These are phyloP conservation scores for Craterostigma plantagineum DNA, from an alignment of 257 asterid species.

Conservation along the genomic window DNA sequence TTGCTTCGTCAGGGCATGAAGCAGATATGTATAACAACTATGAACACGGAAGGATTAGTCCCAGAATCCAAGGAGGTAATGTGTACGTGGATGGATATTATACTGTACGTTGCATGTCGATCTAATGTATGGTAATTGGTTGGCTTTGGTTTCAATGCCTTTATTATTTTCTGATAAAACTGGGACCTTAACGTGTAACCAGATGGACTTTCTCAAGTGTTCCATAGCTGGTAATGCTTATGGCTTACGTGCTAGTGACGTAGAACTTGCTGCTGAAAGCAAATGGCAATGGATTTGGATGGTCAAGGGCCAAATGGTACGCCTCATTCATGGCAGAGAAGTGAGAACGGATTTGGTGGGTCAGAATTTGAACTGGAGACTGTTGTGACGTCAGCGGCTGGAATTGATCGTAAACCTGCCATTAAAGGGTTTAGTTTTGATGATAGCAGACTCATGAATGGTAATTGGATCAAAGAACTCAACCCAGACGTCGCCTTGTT, in stretches of 20 bases:
- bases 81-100: too few relatives aligned
- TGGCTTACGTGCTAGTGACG: conserved; percentile 75
- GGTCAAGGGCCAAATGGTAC: conserved; percentile 35
- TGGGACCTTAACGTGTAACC: conserved; percentile 97
- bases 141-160: conserved; percentile 10
- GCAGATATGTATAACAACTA: conserved; percentile 48
- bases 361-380: conserved; percentile 66
- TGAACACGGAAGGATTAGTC: conserved; percentile 21
- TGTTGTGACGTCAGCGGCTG: conserved; percentile 38
- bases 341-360: conserved; percentile 20
- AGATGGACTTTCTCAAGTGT: conserved; percentile 96
- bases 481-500: conserved; percentile 39
- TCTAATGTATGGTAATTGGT: conserved; percentile 8
- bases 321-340: conserved; percentile 21
- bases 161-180: conserved; percentile 27
- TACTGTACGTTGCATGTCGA: conserved; percentile 5
- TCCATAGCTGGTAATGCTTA: conserved; percentile 83
- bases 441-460: conserved; percentile 78
- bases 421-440: conserved; percentile 92
- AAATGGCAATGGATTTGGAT: conserved; percentile 74
- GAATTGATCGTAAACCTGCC: conserved; percentile 19
- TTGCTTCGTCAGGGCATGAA: conserved; percentile 98
- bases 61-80: conserved; percentile 49
- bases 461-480: conserved; percentile 70
- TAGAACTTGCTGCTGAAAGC: conserved; percentile 94